A percentile compares a stretch with the other conserved stretches of the same genome.
Evolutionary conservation across 257 asterid species (phyloP).

Genomic region (Penstemon newberryi): DNA sequence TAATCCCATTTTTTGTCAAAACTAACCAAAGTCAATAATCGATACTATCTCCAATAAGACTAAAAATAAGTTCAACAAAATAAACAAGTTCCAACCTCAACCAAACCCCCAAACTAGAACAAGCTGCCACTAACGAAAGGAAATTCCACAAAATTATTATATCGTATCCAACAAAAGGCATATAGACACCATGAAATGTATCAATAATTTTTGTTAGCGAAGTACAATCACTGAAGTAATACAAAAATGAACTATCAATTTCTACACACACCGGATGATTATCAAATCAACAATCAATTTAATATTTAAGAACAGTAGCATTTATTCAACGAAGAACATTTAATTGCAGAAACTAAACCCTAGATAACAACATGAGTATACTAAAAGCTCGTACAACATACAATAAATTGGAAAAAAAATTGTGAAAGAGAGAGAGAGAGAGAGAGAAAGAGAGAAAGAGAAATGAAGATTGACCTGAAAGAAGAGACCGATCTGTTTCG

Average conservation of each 20-base stretch:
- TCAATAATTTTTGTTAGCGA: neutral
- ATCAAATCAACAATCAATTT: neutral
- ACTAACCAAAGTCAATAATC: too few relatives aligned
- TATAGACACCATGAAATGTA: neutral
- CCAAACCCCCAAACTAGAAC: neutral
- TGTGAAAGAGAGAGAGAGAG: neutral
- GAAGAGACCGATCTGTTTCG: constrained; percentile 31
- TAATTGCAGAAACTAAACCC: neutral
- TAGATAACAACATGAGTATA: neutral
- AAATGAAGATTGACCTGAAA: constrained; percentile 28
- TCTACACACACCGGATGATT: neutral
- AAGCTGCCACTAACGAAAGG: neutral
- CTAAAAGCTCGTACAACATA: constrained; percentile 13
- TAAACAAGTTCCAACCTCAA: neutral
- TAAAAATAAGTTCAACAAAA: neutral
- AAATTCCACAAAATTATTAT: too few relatives aligned
- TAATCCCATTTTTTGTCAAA: too few relatives aligned
- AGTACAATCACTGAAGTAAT: neutral
- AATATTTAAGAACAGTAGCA: neutral
- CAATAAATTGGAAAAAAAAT: constrained; percentile 14
- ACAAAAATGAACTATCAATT: neutral
- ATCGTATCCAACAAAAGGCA: neutral
- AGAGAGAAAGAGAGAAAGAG: neutral
- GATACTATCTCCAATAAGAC: too few relatives aligned
- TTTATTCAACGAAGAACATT: neutral